phyloP scores from a whole-genome alignment of 345 rosid genomes.

The Eucalyptus erythrocorys region DNA sequence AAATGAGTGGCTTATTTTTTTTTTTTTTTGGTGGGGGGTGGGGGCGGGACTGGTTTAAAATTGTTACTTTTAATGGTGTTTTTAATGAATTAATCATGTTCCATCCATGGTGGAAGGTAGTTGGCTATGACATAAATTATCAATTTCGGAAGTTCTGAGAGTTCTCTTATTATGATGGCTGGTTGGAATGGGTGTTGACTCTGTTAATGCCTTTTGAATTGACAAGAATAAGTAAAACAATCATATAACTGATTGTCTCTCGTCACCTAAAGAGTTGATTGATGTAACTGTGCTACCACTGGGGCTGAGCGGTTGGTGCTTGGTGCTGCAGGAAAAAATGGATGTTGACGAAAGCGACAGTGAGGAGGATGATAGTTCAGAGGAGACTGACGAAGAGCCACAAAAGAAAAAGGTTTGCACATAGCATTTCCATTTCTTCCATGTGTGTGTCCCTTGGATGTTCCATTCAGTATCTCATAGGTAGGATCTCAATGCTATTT shows the following conservation, averaged over 20 bases:
- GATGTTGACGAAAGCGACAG: conserved; percentile 26
- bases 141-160: neutral
- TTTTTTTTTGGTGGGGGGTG: neutral
- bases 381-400: conserved; percentile 35
- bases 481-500: neutral
- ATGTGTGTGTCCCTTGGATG: neutral
- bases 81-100: neutral
- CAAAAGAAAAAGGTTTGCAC: conserved; percentile 24
- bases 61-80: neutral
- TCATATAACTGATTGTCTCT: neutral
- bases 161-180: neutral
- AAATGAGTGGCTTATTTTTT: neutral
- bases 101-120: neutral
- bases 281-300: neutral
- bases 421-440: neutral
- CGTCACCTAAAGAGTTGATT: neutral
- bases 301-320: neutral
- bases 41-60: neutral
- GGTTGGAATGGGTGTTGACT: neutral
- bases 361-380: conserved; percentile 26
- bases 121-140: neutral
- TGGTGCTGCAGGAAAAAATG: conserved; percentile 2
- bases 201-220: neutral
- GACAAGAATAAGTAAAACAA: neutral
- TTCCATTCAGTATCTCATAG: neutral